Base-by-base conservation (phyloP, 2,329 filamentous ascomycete genomes). In the Cladobotryum protrusum region DNA sequence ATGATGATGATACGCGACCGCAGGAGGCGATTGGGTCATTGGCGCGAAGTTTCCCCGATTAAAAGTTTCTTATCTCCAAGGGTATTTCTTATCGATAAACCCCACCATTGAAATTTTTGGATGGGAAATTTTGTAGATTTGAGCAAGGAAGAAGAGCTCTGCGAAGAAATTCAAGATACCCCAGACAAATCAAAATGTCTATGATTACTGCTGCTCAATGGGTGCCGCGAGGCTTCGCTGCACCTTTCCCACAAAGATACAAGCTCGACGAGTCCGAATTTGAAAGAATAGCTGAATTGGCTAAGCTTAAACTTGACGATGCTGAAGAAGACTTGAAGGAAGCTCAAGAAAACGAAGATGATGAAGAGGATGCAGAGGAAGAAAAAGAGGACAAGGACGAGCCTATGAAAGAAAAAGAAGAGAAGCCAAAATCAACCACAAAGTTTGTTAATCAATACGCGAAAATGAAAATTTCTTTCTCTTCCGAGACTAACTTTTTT, bases 251-350 rank as follows among this genome's bases (percentile, higher is more conserved):
- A 14, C 77, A 78, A 37, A 87, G 87, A 67, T 88, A 88, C 65
- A 80, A 84, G 52, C 81, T 90, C 50, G 82, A 89, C 67, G 86
- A 90, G 65, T 76, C 78, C 55, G 86, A 90, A 67, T 87, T 87
- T 61, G 78, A 82, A 62, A 81, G 87, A 61, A 90, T 90, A 72
- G 85, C 85, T 14, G 77, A 79, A 63, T 75, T 90, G 56, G 86
- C 86, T 29, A 83, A 86, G 67, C 73, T 89, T 54, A 86, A 95
- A 71, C 79, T 96, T 32, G 89, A 96, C 63, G 93, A 97, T 70
- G 93, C 93, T 20, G 86, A 92, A 63, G 87, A 91, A 24, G 91
- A 93, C 63, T 71, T 95, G 54, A 81, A 86, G 57, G 83, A 87
- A 59, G 89, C 89, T 11, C 75, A 82, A 62, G 77, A 67, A 29